Percentiles rank a stretch among this genome's conserved stretches.
These are phyloP conservation scores for Dendrostoma leiphaemia DNA, from an alignment of 2,329 filamentous ascomycete genomes.

Conservation along the genomic window DNA sequence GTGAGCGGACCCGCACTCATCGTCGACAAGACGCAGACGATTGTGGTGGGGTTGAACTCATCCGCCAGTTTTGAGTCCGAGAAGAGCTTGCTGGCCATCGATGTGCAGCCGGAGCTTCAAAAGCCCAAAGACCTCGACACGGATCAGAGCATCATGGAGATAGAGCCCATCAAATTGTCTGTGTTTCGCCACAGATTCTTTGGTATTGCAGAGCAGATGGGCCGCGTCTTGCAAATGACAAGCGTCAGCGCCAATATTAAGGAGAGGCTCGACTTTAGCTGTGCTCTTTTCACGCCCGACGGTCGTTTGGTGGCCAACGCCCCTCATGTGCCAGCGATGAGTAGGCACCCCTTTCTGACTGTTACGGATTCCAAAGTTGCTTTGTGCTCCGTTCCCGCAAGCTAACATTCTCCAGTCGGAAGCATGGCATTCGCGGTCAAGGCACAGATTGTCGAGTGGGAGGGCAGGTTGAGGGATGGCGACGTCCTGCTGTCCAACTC, in stretches of 20 bases:
- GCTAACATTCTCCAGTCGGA: too few species aligned
- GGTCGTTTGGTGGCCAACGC: conserved; percentile 38
- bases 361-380: too few species aligned
- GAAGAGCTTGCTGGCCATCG: conserved; percentile 36
- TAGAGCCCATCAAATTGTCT: conserved; percentile 51
- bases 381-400: too few species aligned
- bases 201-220: conserved; percentile 59
- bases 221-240: conserved; percentile 52
- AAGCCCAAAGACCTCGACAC: background rate
- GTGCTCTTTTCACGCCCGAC: conserved; percentile 38
- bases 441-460: conserved; percentile 33
- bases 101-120: conserved; percentile 22
- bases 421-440: conserved; percentile 39
- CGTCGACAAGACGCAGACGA: conserved; percentile 41
- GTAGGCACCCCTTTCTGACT: too few species aligned
- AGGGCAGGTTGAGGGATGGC: conserved; percentile 31
- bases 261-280: conserved; percentile 41
- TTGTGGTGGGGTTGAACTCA: conserved; percentile 37
- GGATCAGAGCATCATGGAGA: conserved; percentile 8
- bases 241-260: conserved; percentile 49
- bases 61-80: conserved; percentile 28
- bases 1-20: conserved; percentile 9
- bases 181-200: conserved; percentile 57
- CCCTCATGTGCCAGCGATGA: conserved; percentile 38
- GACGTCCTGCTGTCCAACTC: conserved; percentile 39